Evolutionary conservation across 257 asterid species (phyloP), one percentile per base, ranked within the genome.

Genomic region (Perilla frutescens): DNA sequence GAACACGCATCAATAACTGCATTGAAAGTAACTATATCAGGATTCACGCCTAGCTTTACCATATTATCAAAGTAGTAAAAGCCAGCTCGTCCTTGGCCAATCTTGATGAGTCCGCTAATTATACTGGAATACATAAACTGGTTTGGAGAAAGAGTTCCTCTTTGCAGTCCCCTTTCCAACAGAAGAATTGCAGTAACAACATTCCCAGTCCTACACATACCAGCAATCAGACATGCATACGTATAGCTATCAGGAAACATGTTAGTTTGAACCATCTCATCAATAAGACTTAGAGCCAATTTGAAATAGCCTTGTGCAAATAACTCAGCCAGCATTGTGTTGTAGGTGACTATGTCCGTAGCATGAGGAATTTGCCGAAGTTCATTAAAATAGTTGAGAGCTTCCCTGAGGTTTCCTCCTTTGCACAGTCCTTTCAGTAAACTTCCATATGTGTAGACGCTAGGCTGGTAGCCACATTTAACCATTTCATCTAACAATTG

Each of bases 1-100:
- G 92, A 88, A 80, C 80, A 87, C 15, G 97, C 97, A 83, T 90
- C 88, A 62, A 94, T 66, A 65, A 84, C 83, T 48, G 91, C 76
- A 83, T 94, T 94, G 39, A 88, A 48, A 12, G 90, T 85, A 67
- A 84, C 73, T 8, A 82, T 81, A 77, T 91, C 99, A 20, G 91
- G 91, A 67, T 54, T 49, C 47, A 83, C 51, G 45, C 91, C 89
- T 51, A 53, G 59, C 41, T 45, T 73, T 32, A 81, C 71, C 87
- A 87, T 85, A 74, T 91, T 91, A 48, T 90, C 86, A 44, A 80
- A 83, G 77, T 81, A 85, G 82, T 72, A 84, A 58, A 76, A 61
- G 14, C 91, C 98, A 72, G 85, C 86, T 69, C 71, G 82, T 57
- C 89, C 80, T 74, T 82, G 89, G 71, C 96, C 96, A 65, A 77